A percentile compares a stretch with the other conserved stretches of the same genome.
Conservation (phyloP, 2,329 filamentous ascomycete species). For the Volutella citrinella region DNA sequence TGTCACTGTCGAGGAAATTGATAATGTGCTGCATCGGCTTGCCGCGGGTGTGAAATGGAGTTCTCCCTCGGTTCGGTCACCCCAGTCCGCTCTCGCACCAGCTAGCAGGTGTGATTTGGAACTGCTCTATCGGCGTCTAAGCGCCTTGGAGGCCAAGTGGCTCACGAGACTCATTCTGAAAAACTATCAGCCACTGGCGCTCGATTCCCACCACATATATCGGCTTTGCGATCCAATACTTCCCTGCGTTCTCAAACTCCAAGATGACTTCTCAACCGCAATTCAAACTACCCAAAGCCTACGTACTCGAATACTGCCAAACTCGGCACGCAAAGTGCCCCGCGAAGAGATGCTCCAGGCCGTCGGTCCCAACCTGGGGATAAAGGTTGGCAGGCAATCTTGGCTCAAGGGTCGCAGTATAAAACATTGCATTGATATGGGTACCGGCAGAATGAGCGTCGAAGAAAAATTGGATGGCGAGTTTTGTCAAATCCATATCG, state of each 20-base stretch:
- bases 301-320: conserved; percentile 20
- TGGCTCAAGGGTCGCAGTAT: conserved; percentile 69
- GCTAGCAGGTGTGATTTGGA: conserved; percentile 46
- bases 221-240: conserved; percentile 65
- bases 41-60: conserved; percentile 71
- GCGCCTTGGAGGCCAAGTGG: conserved; percentile 79
- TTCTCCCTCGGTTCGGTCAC: conserved; percentile 54
- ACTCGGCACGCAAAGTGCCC: conserved; percentile 4
- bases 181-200: conserved; percentile 62
- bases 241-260: conserved; percentile 66
- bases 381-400: conserved; percentile 62
- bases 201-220: conserved; percentile 57
- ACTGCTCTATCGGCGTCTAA: conserved; percentile 56
- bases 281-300: conserved; percentile 47
- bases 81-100: conserved; percentile 20
- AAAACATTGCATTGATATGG: conserved; percentile 69
- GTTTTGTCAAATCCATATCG: conserved; percentile 85
- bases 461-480: conserved; percentile 86
- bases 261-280: conserved; percentile 64
- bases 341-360: conserved; percentile 22
- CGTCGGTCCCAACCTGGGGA: conserved; percentile 53
- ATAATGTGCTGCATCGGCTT: conserved; percentile 60
- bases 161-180: conserved; percentile 78
- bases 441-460: conserved; percentile 61
- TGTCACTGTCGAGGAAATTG: conserved; percentile 71